Percentiles rank a stretch among this genome's conserved stretches.
Evolutionary conservation across 108 stramenopile genomes (phyloP).

Genomic region (Cyclotella kingstonii): DNA sequence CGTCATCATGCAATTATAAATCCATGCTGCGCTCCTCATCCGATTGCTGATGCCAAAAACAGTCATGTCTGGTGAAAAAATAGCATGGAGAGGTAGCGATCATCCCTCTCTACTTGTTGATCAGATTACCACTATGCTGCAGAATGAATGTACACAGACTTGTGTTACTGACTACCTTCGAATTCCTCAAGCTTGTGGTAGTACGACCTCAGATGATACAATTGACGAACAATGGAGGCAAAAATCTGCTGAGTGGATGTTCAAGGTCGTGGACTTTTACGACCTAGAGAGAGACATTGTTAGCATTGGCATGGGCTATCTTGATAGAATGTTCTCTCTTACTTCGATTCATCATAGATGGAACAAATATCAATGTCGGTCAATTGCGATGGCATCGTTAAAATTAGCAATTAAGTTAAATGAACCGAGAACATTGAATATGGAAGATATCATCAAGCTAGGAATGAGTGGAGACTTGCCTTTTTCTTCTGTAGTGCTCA

Average conservation of each 20-base stretch:
- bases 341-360: slow-evolving; percentile 27
- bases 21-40: too few relatives aligned
- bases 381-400: slow-evolving; percentile 25
- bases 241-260: slow-evolving; percentile 44
- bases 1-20: too few relatives aligned
- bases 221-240: slow-evolving; percentile 41
- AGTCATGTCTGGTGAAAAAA: not conserved
- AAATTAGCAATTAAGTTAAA: slow-evolving; percentile 38
- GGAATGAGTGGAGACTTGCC: not conserved
- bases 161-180: slow-evolving; percentile 15
- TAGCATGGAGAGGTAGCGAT: slow-evolving; percentile 7
- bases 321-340: slow-evolving; percentile 32
- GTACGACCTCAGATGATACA: not conserved
- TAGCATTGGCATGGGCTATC: slow-evolving; percentile 27
- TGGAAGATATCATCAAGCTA: slow-evolving; percentile 42
- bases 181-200: not conserved
- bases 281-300: slow-evolving; percentile 40
- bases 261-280: slow-evolving; percentile 37
- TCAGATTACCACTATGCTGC: slow-evolving; percentile 11
- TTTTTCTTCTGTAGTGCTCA: slow-evolving; percentile 9
- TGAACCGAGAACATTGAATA: slow-evolving; percentile 35
- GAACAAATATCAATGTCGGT: slow-evolving; percentile 23
- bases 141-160: slow-evolving; percentile 3
- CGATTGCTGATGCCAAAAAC: not conserved
- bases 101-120: slow-evolving; percentile 14